These are phyloP conservation scores for Hypoxylon sp. DNA, from an alignment of 2,329 filamentous ascomycete species.

Conservation along the genomic window DNA sequence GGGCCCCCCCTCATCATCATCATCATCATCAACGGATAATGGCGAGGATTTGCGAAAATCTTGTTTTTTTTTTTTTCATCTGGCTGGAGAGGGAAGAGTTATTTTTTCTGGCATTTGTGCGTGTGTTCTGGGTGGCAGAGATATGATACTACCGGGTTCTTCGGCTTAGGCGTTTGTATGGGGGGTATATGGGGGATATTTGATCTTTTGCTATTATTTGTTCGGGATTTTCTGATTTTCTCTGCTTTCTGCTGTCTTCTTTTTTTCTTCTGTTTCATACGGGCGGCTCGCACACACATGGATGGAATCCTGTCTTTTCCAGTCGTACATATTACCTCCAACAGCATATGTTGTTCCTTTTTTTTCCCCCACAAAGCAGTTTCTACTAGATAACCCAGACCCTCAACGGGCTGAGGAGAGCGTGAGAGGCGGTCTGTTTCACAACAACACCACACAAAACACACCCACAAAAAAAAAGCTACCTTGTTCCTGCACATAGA, in stretches of 20 bases:
- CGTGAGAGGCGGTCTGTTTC: conserved; percentile 46
- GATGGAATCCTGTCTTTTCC: conserved; percentile 16
- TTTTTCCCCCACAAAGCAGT: conserved; percentile 10
- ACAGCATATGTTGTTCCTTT: conserved; percentile 30
- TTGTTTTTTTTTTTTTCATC: conserved; percentile 9
- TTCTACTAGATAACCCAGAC: conserved; percentile 44
- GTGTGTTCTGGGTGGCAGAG: conserved; percentile 28
- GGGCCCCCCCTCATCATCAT: conserved; percentile 39
- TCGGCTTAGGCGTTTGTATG: conserved; percentile 23
- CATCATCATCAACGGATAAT: conserved; percentile 39
- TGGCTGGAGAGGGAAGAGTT: conserved; percentile 21
- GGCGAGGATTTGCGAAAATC: conserved; percentile 41
- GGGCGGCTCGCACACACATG: conserved; percentile 30
- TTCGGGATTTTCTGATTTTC: conserved; percentile 12
- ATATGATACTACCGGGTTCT: conserved; percentile 30
- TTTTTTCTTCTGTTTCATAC: conserved; percentile 31
- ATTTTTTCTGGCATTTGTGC: conserved; percentile 25
- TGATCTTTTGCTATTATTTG: conserved; percentile 17
- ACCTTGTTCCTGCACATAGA: conserved; percentile 48
- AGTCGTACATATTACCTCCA: conserved; percentile 43
- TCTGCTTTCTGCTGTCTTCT: conserved; percentile 9
- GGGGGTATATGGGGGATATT: conserved; percentile 4
- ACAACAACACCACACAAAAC: conserved; percentile 9
- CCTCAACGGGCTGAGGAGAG: conserved; percentile 44
- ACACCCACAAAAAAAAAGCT: conserved; percentile 10